These are phyloP conservation scores for Glycine latifolia DNA, from an alignment of 306 rosid species.

Conservation along the genomic window DNA sequence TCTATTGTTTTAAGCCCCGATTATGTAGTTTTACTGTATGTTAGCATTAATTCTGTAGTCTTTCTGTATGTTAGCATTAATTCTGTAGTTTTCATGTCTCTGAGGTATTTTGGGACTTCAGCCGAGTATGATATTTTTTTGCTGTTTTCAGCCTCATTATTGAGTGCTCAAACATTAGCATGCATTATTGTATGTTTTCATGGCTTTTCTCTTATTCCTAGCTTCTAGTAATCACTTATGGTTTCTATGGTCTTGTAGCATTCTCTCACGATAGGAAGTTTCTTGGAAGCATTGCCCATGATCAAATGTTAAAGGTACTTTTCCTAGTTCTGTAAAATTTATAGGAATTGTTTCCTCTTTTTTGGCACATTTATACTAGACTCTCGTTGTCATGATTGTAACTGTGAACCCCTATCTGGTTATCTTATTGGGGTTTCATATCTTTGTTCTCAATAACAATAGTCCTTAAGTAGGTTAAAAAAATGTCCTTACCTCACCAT, in stretches of 20 bases:
- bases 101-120: conserved; percentile 10
- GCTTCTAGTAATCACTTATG: conserved; percentile 32
- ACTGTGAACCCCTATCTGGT: not conserved
- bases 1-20: conserved; percentile 15
- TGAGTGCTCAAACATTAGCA: conserved; percentile 16
- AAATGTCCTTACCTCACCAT: not conserved
- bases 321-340: not conserved
- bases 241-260: conserved; percentile 61
- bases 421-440: conserved; percentile 2
- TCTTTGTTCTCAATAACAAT: not conserved
- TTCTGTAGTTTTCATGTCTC: conserved; percentile 7
- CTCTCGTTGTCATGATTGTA: conserved; percentile 8
- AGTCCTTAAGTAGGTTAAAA: not conserved
- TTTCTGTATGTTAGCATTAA: not conserved
- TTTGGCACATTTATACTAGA: not conserved
- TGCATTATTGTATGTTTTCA: conserved; percentile 3
- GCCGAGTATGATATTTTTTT: too few relatives aligned
- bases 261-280: conserved; percentile 79
- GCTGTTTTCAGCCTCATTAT: conserved; percentile 29
- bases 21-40: not conserved
- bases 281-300: conserved; percentile 88
- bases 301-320: conserved; percentile 77
- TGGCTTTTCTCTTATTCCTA: not conserved
- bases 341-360: not conserved
- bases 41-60: not conserved